Percentiles rank a stretch among this genome's conserved stretches.
Conservation (phyloP, 2,329 filamentous ascomycete genomes). For the Botrytis aclada region DNA sequence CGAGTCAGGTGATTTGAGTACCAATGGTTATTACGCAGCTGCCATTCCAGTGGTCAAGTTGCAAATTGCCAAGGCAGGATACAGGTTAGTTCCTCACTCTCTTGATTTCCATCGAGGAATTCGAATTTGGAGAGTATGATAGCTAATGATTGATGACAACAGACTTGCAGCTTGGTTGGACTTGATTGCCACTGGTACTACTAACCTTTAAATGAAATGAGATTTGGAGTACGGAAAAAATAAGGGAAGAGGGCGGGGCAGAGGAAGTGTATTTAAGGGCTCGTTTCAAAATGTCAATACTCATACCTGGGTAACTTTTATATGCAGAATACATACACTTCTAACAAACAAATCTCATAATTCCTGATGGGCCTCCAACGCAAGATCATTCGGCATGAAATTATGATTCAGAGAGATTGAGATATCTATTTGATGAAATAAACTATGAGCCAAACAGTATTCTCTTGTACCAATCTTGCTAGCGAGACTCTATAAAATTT, state of each 20-base stretch:
- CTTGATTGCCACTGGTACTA: slow-evolving; percentile 46
- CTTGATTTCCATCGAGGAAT: background rate
- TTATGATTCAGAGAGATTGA: background rate
- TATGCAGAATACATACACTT: background rate
- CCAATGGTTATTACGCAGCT: slow-evolving; percentile 56
- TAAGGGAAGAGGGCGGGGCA: background rate
- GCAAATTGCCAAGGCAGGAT: slow-evolving; percentile 66
- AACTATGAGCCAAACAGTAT: background rate
- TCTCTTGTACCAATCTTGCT: background rate
- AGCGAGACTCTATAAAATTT: background rate
- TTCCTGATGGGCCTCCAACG: background rate
- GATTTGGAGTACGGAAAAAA: background rate
- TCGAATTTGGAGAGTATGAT: background rate
- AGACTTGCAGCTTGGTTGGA: slow-evolving; percentile 64
- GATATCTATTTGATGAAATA: background rate
- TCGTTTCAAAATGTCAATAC: background rate
- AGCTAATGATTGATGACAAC: background rate
- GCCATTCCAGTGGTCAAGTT: slow-evolving; percentile 61
- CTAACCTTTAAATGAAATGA: background rate
- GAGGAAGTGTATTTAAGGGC: background rate
- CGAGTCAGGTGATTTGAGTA: slow-evolving; percentile 55
- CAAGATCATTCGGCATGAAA: background rate
- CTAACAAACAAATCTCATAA: background rate
- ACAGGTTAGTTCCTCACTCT: slow-evolving; percentile 41
- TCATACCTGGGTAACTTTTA: background rate